A percentile compares a stretch with the other conserved stretches of the same genome.
Evolutionary conservation across 1,284 basidiomycete genomes (phyloP).

Genomic region (Moesziomyces parantarcticus): DNA sequence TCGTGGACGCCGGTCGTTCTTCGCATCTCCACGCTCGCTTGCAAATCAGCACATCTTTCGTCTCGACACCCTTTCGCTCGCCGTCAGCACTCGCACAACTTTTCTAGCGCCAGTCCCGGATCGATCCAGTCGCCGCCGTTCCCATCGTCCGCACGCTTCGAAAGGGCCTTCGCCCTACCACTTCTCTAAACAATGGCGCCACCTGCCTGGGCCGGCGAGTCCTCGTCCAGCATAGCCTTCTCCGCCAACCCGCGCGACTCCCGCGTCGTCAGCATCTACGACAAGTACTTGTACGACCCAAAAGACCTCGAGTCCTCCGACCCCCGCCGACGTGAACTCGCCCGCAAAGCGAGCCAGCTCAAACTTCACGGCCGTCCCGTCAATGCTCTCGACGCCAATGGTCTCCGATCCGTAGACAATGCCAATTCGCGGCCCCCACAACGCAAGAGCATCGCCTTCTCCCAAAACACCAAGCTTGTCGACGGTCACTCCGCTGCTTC

Average conservation of each 20-base stretch:
- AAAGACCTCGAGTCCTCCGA: slow-evolving; percentile 52
- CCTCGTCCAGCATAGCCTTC: slow-evolving; percentile 37
- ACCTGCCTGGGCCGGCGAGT: slow-evolving; percentile 34
- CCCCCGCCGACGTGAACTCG: slow-evolving; percentile 48
- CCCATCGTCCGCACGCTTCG: not conserved
- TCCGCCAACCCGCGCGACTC: slow-evolving; percentile 49
- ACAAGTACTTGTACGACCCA: slow-evolving; percentile 58
- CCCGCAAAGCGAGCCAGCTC: slow-evolving; percentile 45
- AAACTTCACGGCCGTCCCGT: slow-evolving; percentile 43
- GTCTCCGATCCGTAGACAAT: slow-evolving; percentile 14
- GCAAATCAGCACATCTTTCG: not conserved
- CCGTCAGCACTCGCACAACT: too few relatives aligned
- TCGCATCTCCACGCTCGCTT: slow-evolving; percentile 6
- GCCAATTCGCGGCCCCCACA: slow-evolving; percentile 8
- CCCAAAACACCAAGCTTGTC: slow-evolving; percentile 35
- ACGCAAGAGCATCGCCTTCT: slow-evolving; percentile 45
- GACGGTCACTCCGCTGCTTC: slow-evolving; percentile 31
- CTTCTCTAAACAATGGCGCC: slow-evolving; percentile 14
- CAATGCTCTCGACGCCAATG: slow-evolving; percentile 45
- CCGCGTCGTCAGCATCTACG: slow-evolving; percentile 59
- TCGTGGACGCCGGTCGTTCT: slow-evolving; percentile 9
- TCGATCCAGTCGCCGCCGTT: not conserved
- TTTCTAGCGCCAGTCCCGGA: too few relatives aligned
- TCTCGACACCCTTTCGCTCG: not conserved
- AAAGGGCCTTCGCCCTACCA: not conserved